Evolutionary conservation across 805 yeast species (phyloP), one percentile per base, ranked within the genome.

Genomic region (Saccharomycopsis oosterbeekiorum): DNA sequence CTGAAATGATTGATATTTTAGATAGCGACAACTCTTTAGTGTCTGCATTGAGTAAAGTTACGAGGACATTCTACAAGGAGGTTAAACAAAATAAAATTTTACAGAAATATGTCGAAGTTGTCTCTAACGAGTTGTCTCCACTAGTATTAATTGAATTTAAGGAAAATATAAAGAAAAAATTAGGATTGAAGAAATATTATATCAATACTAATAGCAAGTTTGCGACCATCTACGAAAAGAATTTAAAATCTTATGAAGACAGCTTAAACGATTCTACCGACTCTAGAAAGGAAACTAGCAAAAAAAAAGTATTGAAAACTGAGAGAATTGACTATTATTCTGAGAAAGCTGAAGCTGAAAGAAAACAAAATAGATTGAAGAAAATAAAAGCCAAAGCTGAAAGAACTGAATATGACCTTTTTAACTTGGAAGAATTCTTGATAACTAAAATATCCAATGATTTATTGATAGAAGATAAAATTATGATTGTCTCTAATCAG

Each of bases 401-500:
- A n/a, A 15, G 21, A 24, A 77, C 74, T 65, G 65, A 71, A 41
- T 19, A 40, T 10, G 65, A 62, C 4, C 42, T 60, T 24, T 80
- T 74, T 67, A 80, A 81, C 65, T 70, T 76, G 34, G 93, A 86
- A 70, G 82, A 80, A 62, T 79, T 74, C 65, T 73, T 88, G 58
- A 73, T 93, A 60, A 96, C 89, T 72, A 74, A 74, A 59, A 80
- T 92, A 26, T 83, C 89, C 37, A 85, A 87, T 67, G 71, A 72
- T 24, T 75, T 83, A 10, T 76, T 88, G 60, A 68, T 70, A 11
- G 71, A 78, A 17, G 80, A 82, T 15, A 78, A 76, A 56, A 76
- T 89, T 17, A 78, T 90, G 64, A 78, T 92, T 56, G 78, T 82
- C 11, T 67, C 77, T 62, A 65, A 74, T 1, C 75, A 84, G 47